Evolutionary conservation across 148 eudicot species (phyloP).

Genomic region (Chenopodium suecicum): DNA sequence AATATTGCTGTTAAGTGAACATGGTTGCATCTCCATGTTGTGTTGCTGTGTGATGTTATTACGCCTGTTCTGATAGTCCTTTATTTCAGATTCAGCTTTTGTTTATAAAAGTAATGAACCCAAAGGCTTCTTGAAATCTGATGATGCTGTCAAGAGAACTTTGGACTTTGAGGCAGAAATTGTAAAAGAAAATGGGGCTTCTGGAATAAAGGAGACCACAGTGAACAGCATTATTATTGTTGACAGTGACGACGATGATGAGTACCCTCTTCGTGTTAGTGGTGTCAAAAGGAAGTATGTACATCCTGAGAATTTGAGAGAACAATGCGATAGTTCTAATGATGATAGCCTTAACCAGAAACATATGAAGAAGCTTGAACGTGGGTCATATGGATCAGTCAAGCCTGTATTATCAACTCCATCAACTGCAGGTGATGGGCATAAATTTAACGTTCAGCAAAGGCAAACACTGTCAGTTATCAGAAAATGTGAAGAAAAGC

Average conservation of each 20-base stretch:
- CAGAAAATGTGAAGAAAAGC: slow-evolving; percentile 9
- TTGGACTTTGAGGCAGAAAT: background rate
- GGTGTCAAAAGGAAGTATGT: slow-evolving; percentile 6
- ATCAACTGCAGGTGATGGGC: background rate
- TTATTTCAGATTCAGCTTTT: slow-evolving; percentile 12
- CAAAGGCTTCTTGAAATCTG: background rate
- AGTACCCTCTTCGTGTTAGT: background rate
- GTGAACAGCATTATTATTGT: slow-evolving; percentile 1
- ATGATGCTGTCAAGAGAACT: slow-evolving; percentile 1
- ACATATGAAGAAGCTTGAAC: slow-evolving; percentile 8
- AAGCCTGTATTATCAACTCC: slow-evolving; percentile 14
- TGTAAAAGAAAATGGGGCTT: background rate
- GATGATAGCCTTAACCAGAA: background rate
- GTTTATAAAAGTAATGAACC: slow-evolving; percentile 3
- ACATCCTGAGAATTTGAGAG: background rate
- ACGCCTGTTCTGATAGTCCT: background rate
- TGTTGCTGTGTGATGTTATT: too few relatives aligned
- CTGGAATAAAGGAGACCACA: background rate
- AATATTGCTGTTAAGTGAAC: too few relatives aligned
- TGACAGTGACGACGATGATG: slow-evolving; percentile 16
- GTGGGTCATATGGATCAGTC: background rate
- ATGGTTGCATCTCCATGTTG: too few relatives aligned
- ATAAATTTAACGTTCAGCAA: background rate
- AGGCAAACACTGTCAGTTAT: slow-evolving; percentile 6
- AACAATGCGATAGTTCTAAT: background rate